Conservation (phyloP, 805 yeast genomes). For the Metschnikowia vanudenii region DNA sequence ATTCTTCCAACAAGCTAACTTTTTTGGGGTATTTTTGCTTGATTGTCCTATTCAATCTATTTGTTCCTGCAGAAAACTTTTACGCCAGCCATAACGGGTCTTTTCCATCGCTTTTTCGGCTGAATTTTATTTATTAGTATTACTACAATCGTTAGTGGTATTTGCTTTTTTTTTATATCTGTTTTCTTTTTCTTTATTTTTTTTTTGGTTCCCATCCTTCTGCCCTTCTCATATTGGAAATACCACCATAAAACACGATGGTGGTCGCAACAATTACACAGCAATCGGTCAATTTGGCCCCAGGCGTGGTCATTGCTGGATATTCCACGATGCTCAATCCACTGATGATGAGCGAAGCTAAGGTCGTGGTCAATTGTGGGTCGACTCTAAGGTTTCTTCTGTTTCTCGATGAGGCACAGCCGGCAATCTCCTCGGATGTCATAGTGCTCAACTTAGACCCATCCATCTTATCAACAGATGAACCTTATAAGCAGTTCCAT, state of each 20-base stretch:
- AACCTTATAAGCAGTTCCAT: slow-evolving; percentile 27
- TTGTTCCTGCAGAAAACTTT: background rate
- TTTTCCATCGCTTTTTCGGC: too few relatives aligned
- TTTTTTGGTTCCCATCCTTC: background rate
- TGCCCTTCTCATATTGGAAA: too few relatives aligned
- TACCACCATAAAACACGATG: too few relatives aligned
- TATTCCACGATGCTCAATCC: slow-evolving; percentile 10
- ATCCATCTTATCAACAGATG: slow-evolving; percentile 20
- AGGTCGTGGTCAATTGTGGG: slow-evolving; percentile 41
- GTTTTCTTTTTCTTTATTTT: background rate
- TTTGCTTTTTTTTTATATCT: background rate
- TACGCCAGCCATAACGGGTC: background rate
- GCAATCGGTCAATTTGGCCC: slow-evolving; percentile 15
- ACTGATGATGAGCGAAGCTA: slow-evolving; percentile 24
- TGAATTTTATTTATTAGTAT: too few relatives aligned
- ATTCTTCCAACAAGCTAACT: background rate
- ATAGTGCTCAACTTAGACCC: slow-evolving; percentile 40
- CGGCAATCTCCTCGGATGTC: slow-evolving; percentile 35
- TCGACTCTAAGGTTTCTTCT: slow-evolving; percentile 31
- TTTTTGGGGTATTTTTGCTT: background rate
- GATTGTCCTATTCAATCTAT: background rate
- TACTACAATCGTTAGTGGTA: too few relatives aligned
- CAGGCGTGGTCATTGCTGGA: slow-evolving; percentile 16
- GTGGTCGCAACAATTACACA: slow-evolving; percentile 2
- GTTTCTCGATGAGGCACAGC: slow-evolving; percentile 21